A percentile compares a stretch with the other conserved stretches of the same genome.
These are phyloP conservation scores for Sporisorium scitamineum DNA, from an alignment of 1,284 basidiomycete species.

Conservation along the genomic window DNA sequence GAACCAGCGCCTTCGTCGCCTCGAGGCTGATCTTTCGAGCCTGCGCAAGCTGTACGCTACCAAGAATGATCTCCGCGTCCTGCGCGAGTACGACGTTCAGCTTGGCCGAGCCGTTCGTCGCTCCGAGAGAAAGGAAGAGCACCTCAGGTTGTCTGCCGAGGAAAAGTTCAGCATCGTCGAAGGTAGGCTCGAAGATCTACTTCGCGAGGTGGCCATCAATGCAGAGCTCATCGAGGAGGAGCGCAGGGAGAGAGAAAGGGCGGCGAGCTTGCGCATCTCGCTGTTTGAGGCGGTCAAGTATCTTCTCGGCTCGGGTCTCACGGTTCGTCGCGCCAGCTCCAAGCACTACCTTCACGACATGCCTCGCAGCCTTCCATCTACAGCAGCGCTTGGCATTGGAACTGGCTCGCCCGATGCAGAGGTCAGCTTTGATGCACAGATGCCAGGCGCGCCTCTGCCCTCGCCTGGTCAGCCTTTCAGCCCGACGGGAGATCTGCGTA, in stretches of 20 bases:
- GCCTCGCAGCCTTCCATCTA: slow-evolving; percentile 45
- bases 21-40: slow-evolving; percentile 65
- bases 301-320: slow-evolving; percentile 50
- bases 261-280: slow-evolving; percentile 46
- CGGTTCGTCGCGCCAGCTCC: slow-evolving; percentile 22
- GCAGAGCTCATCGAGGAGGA: slow-evolving; percentile 66
- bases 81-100: slow-evolving; percentile 68
- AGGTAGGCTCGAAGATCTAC: slow-evolving; percentile 61
- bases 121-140: slow-evolving; percentile 63
- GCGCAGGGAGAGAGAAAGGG: slow-evolving; percentile 56
- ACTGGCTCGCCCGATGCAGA: slow-evolving; percentile 17
- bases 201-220: slow-evolving; percentile 65
- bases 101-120: slow-evolving; percentile 67
- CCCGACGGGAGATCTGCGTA: slow-evolving; percentile 15
- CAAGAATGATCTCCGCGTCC: slow-evolving; percentile 64
- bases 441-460: slow-evolving; percentile 8
- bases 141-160: slow-evolving; percentile 56
- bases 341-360: slow-evolving; percentile 52
- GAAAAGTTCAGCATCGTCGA: slow-evolving; percentile 64
- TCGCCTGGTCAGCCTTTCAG: slow-evolving; percentile 10
- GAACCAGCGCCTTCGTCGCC: slow-evolving; percentile 57
- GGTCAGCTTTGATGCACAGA: slow-evolving; percentile 3
- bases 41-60: slow-evolving; percentile 61
- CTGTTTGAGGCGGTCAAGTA: slow-evolving; percentile 61
- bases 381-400: slow-evolving; percentile 47